These are phyloP conservation scores for Rubia balearica DNA, from an alignment of 305 asterid species.

Conservation along the genomic window DNA sequence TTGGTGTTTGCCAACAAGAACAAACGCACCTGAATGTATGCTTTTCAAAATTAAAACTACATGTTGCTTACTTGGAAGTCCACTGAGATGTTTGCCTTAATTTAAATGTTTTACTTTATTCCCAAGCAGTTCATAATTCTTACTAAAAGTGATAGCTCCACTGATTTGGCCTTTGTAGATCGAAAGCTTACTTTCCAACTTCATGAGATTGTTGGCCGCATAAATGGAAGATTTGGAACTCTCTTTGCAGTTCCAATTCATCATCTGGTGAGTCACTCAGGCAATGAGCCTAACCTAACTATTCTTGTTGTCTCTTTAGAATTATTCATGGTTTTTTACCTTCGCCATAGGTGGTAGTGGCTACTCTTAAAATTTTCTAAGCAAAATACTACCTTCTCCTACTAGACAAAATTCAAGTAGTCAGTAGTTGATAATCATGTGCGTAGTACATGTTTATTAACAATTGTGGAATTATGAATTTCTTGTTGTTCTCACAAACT, in stretches of 20 bases:
- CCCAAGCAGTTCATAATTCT: background rate
- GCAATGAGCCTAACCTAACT: slow-evolving; percentile 1
- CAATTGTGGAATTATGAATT: background rate
- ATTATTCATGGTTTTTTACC: background rate
- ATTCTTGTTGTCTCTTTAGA: background rate
- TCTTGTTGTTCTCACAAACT: background rate
- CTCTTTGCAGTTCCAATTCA: slow-evolving; percentile 57
- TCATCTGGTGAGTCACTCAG: slow-evolving; percentile 62
- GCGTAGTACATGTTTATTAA: background rate
- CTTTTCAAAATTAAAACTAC: slow-evolving; percentile 15
- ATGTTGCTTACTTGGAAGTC: background rate
- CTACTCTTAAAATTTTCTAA: background rate
- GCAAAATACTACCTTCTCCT: background rate
- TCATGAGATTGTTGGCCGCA: too few species aligned
- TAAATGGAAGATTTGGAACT: too few species aligned
- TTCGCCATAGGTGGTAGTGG: background rate
- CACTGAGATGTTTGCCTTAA: background rate
- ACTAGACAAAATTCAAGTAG: background rate
- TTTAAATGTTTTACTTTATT: background rate
- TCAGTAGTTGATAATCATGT: slow-evolving; percentile 2
- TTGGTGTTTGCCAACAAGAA: slow-evolving; percentile 83
- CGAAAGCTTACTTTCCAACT: too few species aligned
- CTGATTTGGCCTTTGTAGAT: slow-evolving; percentile 8
- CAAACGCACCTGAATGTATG: slow-evolving; percentile 91
- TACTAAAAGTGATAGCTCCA: slow-evolving; percentile 6